Conservation (phyloP, 2,329 filamentous ascomycete genomes). For the Phialemoniopsis sp. region DNA sequence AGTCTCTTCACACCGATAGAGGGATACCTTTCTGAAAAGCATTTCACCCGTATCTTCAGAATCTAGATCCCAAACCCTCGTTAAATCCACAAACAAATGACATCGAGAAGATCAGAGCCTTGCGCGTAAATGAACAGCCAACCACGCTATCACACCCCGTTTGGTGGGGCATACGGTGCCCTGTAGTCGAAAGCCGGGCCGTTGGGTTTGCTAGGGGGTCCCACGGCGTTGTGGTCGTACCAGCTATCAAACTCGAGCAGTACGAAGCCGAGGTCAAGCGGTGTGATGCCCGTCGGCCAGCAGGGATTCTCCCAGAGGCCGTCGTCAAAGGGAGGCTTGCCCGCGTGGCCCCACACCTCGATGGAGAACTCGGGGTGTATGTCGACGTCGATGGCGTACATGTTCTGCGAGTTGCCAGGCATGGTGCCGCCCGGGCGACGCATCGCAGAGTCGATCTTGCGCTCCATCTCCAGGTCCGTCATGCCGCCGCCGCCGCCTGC, state of each 20-base stretch:
- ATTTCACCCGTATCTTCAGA: too few species aligned
- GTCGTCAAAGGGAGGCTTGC: constrained; percentile 7
- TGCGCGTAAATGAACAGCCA: too few species aligned
- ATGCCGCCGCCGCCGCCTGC: too few species aligned
- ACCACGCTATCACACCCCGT: too few species aligned
- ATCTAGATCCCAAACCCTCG: too few species aligned
- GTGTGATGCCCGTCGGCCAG: constrained; percentile 11
- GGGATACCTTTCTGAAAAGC: too few species aligned
- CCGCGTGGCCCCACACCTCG: constrained; percentile 6
- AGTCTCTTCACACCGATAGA: too few species aligned
- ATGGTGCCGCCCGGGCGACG: background rate
- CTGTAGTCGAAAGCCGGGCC: too few species aligned
- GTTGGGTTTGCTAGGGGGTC: too few species aligned
- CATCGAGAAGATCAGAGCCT: too few species aligned
- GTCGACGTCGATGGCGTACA: background rate
- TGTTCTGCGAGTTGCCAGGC: background rate
- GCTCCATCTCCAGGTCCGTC: constrained; percentile 2
- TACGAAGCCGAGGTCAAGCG: constrained; percentile 13
- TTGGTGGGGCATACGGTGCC: too few species aligned
- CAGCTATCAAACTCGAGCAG: constrained; percentile 12
- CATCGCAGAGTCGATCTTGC: background rate
- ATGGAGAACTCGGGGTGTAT: constrained; percentile 3
- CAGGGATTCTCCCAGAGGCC: constrained; percentile 14
- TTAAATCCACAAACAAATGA: too few species aligned
- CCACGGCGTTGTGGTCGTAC: constrained; percentile 6